Evolutionary conservation across 139 green algal genomes (phyloP).

Genomic region (Chlorella ohadii): DNA sequence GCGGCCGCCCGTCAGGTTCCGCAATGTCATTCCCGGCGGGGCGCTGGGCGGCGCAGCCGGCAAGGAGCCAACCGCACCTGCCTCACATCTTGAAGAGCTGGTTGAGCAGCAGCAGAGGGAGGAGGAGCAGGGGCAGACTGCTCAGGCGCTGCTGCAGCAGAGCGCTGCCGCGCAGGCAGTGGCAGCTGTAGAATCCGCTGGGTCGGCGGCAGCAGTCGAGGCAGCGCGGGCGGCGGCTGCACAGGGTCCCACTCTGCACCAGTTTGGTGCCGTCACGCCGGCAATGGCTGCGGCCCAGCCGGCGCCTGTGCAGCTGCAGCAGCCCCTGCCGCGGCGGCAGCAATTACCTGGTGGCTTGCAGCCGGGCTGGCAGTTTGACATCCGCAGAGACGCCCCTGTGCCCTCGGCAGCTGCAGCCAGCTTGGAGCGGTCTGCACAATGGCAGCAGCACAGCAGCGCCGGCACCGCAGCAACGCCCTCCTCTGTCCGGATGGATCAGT

Average conservation of each 20-base stretch:
- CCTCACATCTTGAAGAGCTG: background rate
- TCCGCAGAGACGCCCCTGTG: background rate
- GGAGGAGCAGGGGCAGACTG: background rate
- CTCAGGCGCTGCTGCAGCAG: background rate
- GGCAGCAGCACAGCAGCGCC: background rate
- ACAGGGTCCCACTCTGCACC: background rate
- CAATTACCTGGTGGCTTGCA: background rate
- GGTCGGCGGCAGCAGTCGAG: background rate
- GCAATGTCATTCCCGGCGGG: background rate
- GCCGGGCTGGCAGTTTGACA: conserved; percentile 14
- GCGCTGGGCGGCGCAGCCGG: background rate
- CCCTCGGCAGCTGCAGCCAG: background rate
- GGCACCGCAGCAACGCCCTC: too few relatives aligned
- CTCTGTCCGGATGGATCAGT: background rate
- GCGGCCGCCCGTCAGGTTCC: background rate
- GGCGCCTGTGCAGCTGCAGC: background rate
- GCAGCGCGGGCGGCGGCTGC: background rate
- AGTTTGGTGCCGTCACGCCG: background rate
- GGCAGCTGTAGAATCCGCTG: background rate
- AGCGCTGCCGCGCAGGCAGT: background rate
- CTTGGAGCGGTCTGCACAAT: background rate
- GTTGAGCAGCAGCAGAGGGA: background rate
- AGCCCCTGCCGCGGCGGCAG: background rate
- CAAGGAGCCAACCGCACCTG: background rate
- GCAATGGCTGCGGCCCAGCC: background rate